Conservation (phyloP, 345 rosid genomes). For the Eucalyptus camaldulensis region DNA sequence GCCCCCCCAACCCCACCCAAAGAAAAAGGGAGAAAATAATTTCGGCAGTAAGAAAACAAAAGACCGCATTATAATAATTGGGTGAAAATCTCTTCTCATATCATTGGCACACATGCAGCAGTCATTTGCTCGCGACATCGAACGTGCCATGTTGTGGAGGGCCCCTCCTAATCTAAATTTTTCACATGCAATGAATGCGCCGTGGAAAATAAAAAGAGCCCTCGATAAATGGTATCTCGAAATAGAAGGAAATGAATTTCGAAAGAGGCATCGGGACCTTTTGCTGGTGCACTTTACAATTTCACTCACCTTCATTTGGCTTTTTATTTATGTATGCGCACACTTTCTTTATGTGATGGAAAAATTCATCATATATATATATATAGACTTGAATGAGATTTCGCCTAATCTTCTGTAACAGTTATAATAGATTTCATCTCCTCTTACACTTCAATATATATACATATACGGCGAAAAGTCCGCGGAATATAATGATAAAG, state of each 20-base stretch:
- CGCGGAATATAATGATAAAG: not conserved
- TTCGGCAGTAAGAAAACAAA: not conserved
- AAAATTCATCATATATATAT: too few relatives aligned
- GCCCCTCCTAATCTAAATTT: not conserved
- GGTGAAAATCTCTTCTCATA: not conserved
- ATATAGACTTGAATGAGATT: rapidly evolving
- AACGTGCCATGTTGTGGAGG: not conserved
- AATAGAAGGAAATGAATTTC: not conserved
- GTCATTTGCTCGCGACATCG: not conserved
- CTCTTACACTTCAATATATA: rapidly evolving
- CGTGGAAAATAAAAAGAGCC: not conserved
- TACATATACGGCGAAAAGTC: rapidly evolving
- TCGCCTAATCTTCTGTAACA: rapidly evolving
- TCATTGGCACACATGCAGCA: not conserved
- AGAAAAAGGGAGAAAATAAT: not conserved
- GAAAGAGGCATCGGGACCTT: not conserved
- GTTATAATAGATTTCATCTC: rapidly evolving
- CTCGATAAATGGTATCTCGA: not conserved
- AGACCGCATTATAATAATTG: not conserved
- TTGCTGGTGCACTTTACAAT: not conserved
- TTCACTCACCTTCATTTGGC: not conserved
- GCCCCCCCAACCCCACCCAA: not conserved
- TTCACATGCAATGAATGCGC: not conserved
- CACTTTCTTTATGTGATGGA: not conserved
- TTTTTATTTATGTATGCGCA: not conserved